Evolutionary conservation across 768 basidiomycete species (phyloP), one percentile per base, ranked within the genome.

Genomic region (Leucosporidium scottii): DNA sequence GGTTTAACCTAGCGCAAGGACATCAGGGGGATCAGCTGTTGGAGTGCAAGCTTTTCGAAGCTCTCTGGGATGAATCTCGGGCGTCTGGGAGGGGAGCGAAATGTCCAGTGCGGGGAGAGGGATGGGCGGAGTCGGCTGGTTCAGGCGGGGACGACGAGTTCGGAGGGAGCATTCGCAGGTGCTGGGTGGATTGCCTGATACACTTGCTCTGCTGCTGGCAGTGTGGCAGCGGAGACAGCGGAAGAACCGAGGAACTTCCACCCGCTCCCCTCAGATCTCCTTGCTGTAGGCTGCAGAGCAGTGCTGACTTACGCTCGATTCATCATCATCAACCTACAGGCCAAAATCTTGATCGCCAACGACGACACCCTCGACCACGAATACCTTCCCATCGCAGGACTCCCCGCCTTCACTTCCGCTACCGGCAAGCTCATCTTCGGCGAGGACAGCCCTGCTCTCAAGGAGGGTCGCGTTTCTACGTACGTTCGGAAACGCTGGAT

Each of bases 361-460:
- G 79, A 84, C 56, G 82, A 84, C 66, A 83, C 84, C 65, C 82
- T 83, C 62, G 66, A 69, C 64, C 68, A 73, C 58, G 72, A 73
- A 28, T 73, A 73, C 59, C 61, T 49, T 53, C 90, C 92, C 67
- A 99, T 99, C 78, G 91, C 89, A 64, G 96, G 96, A 75, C 85
- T 91, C 60, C 80, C 86, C 8, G 84, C 86, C 61, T 94, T 96
- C 81, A 92, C 88, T 73, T 84, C 86, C 77, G 86, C 86, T 58
- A 91, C 96, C 34, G 86, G 87, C 56, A 87, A 91, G 79, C 84
- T 99, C 59, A 94, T 92, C 54, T 96, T 96, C 77, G 93, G 94
- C 56, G 82, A 82, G 34, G 87, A 93, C 75, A 90, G 88, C 70
- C 79, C 77, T 44, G 89, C 87, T 8, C 77, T 96, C 61, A 84